Evolutionary conservation across 192 early-diverging fungal genomes (phyloP), one percentile per base, ranked within the genome.

Genomic region (Podila epicladia): DNA sequence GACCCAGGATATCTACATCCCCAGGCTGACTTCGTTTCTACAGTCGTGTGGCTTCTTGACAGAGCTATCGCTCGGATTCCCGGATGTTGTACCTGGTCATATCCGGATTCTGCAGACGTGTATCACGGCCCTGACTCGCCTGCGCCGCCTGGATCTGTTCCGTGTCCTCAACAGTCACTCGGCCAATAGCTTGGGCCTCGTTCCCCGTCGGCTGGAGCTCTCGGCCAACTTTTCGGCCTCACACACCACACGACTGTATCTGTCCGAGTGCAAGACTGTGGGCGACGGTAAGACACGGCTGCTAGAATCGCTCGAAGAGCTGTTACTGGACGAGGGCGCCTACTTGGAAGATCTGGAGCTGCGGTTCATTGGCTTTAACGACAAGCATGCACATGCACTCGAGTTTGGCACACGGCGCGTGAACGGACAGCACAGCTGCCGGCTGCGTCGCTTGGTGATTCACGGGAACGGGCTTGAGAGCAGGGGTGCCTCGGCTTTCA

Each of bases 331-430:
- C 31, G 53, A 72, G 13, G 70, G 70, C 0, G 6, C 64, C 1
- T 13, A 53, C 31, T 11, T 79, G 2, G 76, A 79, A 45, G 76
- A 79, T 45, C 55, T 79, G 32, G 76, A 79, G 33, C 13, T 79
- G 24, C 65, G 66, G 8, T 79, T 64, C n/a, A 64, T 79, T 32
- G 76, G 76, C 2, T 79, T 79, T 29, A 79, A 79, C 51, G 76
- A 79, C 35, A 67, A 58, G 58, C 76, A 79, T 58, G 69, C 76
- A 2, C 76, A 79, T 51, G 76, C 76, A 19, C 70, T 79, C 29
- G 76, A 79, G 33, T 48, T 72, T 57, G 76, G 76, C 11, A 79
- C 76, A 6, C 33, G 70, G 13, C 76, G 70, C 8, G 8, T 64
- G 9, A 22, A 57, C 2, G 69, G 50, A 1, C 53, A 59, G 8